Evolutionary conservation across 345 rosid species (phyloP).

Genomic region (Dipteronia sinensis): DNA sequence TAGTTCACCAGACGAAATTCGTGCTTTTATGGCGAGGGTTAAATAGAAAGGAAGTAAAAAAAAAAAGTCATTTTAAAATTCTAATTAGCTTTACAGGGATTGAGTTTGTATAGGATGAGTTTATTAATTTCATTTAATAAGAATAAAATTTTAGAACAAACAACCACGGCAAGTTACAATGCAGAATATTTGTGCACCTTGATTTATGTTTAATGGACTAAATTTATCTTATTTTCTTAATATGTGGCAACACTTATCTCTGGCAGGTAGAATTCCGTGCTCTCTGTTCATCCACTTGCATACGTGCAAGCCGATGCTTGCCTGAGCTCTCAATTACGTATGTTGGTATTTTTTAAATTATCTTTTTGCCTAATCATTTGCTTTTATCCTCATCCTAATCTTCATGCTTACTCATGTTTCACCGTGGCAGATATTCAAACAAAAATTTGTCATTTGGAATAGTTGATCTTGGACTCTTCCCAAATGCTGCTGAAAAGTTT

Average conservation of each 20-base stretch:
- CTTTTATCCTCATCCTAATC: slow-evolving; percentile 4
- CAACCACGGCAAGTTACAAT: neutral
- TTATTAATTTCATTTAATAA: neutral
- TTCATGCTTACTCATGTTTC: slow-evolving; percentile 18
- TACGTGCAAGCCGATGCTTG: slow-evolving; percentile 70
- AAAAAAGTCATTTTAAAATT: neutral
- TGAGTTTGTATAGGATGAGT: neutral
- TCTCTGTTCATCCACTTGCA: slow-evolving; percentile 55
- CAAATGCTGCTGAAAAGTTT: slow-evolving; percentile 81
- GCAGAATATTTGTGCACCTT: neutral
- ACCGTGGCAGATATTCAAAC: slow-evolving; percentile 67
- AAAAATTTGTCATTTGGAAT: slow-evolving; percentile 80
- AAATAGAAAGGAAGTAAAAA: neutral
- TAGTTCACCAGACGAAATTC: neutral
- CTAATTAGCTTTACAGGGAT: neutral
- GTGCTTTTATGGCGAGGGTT: neutral
- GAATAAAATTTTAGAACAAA: neutral
- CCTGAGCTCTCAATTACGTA: slow-evolving; percentile 82
- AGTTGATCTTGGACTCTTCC: slow-evolving; percentile 90
- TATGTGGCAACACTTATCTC: slow-evolving; percentile 16
- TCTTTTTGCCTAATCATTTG: slow-evolving; percentile 5
- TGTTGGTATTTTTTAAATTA: slow-evolving; percentile 23
- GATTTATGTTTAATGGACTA: neutral
- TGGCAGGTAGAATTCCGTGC: slow-evolving; percentile 77
- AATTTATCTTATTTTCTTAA: neutral